A percentile compares a stretch with the other conserved stretches of the same genome.
Conservation (phyloP, 2,329 filamentous ascomycete species). For the Fusarium palustre region DNA sequence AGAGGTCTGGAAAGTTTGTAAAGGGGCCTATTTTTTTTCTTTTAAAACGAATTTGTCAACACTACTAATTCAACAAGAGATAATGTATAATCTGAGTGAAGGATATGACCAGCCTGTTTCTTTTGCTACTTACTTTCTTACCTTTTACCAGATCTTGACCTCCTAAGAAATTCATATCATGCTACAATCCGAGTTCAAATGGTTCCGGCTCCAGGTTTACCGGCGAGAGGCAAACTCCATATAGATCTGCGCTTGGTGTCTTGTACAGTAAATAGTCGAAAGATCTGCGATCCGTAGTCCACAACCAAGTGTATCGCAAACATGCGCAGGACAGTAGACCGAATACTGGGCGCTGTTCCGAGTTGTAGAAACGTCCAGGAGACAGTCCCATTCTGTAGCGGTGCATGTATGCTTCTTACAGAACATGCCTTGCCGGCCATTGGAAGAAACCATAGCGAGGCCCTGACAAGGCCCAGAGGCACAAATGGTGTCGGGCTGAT, state of each 20-base stretch:
- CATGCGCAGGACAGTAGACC: constrained; percentile 25
- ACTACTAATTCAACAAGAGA: background rate
- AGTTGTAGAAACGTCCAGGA: constrained; percentile 19
- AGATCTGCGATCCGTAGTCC: background rate
- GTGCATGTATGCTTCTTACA: constrained; percentile 39
- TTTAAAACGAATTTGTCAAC: background rate
- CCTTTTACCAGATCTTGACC: background rate
- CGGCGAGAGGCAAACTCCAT: background rate
- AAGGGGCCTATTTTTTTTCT: background rate
- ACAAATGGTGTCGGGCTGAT: constrained; percentile 1
- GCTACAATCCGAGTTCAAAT: background rate
- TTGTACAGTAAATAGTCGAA: background rate
- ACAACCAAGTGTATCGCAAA: constrained; percentile 1
- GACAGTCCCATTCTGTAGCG: constrained; percentile 24
- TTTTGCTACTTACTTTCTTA: background rate
- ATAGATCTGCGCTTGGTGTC: background rate
- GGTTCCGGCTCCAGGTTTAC: background rate
- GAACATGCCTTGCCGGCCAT: constrained; percentile 22
- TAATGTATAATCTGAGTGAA: background rate
- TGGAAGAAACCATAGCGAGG: background rate
- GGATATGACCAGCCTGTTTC: background rate
- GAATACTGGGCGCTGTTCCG: background rate
- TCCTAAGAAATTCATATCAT: too few relatives aligned
- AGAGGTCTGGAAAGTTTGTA: too few relatives aligned
- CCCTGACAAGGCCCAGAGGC: constrained; percentile 12